phyloP scores from a whole-genome alignment of 2,329 filamentous ascomycete species.

The Colletotrichum sp. region DNA sequence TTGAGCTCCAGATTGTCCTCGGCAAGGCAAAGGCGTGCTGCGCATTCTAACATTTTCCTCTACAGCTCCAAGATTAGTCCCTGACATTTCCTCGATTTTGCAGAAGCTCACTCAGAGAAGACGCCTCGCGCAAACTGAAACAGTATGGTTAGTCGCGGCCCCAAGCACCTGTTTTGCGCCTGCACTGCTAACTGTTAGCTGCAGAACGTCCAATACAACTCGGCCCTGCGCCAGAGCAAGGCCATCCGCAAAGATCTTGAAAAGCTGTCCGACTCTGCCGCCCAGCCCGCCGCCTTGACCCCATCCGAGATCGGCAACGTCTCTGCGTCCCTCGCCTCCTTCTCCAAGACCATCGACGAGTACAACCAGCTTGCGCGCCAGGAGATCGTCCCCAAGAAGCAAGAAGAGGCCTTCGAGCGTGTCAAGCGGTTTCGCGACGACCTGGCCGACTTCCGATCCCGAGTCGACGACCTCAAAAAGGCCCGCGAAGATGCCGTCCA shows the following conservation, averaged over 20 bases:
- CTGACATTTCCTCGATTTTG: background rate
- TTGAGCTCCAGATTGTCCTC: conserved; percentile 5
- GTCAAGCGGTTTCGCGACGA: conserved; percentile 86
- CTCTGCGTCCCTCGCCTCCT: conserved; percentile 77
- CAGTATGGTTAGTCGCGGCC: background rate
- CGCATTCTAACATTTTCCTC: background rate
- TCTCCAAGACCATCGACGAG: conserved; percentile 90
- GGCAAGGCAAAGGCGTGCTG: background rate
- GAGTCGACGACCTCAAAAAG: conserved; percentile 78
- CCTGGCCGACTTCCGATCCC: conserved; percentile 76
- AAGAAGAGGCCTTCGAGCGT: conserved; percentile 86
- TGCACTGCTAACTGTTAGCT: conserved; percentile 27
- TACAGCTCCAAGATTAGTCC: background rate
- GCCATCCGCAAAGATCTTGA: conserved; percentile 79
- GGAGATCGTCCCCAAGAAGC: conserved; percentile 89
- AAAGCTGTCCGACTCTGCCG: conserved; percentile 63
- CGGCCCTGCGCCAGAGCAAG: conserved; percentile 82
- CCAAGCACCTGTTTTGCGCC: background rate
- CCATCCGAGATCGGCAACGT: conserved; percentile 66
- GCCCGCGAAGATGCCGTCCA: conserved; percentile 77
- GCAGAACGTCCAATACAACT: conserved; percentile 85
- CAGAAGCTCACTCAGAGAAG: background rate
- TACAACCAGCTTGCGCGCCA: conserved; percentile 85
- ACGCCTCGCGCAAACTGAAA: background rate
- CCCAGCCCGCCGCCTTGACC: conserved; percentile 66